These are phyloP conservation scores for Globisporangium apiculatum DNA, from an alignment of 352 stramenopile genomes.

Conservation along the genomic window DNA sequence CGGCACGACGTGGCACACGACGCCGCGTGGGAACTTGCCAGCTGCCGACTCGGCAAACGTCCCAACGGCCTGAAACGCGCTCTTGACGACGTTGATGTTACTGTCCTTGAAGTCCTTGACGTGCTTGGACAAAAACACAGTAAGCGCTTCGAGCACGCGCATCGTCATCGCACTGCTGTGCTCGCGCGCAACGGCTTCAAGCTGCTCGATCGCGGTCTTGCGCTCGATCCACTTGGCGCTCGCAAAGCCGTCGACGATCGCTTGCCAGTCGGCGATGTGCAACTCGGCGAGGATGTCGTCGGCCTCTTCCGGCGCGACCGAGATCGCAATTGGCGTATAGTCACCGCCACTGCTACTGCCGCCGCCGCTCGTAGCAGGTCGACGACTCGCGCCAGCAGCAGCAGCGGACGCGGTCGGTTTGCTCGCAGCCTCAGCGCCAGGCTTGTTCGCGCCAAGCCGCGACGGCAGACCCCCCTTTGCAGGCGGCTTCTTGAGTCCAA, in stretches of 20 bases:
- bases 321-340: slow-evolving; percentile 59
- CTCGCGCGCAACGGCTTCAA: slow-evolving; percentile 52
- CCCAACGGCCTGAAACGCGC: slow-evolving; percentile 73
- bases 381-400: slow-evolving; percentile 11
- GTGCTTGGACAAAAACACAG: slow-evolving; percentile 61
- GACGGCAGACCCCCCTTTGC: slow-evolving; percentile 28
- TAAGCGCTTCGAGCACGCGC: slow-evolving; percentile 66
- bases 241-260: slow-evolving; percentile 48
- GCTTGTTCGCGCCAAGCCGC: slow-evolving; percentile 43
- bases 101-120: slow-evolving; percentile 87
- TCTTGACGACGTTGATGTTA: slow-evolving; percentile 87
- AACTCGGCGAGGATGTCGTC: slow-evolving; percentile 48
- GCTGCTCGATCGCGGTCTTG: slow-evolving; percentile 62
- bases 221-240: slow-evolving; percentile 82
- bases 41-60: slow-evolving; percentile 54
- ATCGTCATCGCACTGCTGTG: slow-evolving; percentile 50
- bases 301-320: slow-evolving; percentile 58
- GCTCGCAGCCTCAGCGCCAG: slow-evolving; percentile 14
- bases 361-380: slow-evolving; percentile 14
- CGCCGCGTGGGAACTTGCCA: slow-evolving; percentile 61
- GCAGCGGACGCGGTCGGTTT: slow-evolving; percentile 16
- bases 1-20: slow-evolving; percentile 65
- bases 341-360: slow-evolving; percentile 21
- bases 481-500: slow-evolving; percentile 27
- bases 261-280: slow-evolving; percentile 48